These are phyloP conservation scores for Leptographium procerum DNA, from an alignment of 2,329 filamentous ascomycete genomes.

Conservation along the genomic window DNA sequence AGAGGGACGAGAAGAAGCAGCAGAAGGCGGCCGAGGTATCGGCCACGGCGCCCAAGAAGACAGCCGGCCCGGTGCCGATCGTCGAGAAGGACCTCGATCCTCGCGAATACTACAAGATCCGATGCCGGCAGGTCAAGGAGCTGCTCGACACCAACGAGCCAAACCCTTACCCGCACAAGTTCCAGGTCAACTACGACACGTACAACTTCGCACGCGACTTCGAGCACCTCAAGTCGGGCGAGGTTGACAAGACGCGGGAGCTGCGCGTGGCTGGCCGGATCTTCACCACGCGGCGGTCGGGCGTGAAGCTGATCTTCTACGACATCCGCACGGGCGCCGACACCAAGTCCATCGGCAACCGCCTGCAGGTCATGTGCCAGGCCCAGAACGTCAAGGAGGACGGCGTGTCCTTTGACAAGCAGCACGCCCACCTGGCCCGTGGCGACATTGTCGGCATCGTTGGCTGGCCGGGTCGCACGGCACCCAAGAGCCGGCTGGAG, in stretches of 20 bases:
- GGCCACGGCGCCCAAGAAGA: conserved; percentile 37
- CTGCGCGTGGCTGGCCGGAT: conserved; percentile 76
- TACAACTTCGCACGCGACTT: conserved; percentile 70
- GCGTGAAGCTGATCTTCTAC: conserved; percentile 84
- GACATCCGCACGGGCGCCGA: conserved; percentile 56
- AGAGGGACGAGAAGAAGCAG: conserved; percentile 79
- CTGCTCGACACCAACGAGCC: conserved; percentile 58
- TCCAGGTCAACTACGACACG: conserved; percentile 75
- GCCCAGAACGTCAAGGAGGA: conserved; percentile 62
- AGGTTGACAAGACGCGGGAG: conserved; percentile 62
- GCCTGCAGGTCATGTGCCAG: conserved; percentile 89
- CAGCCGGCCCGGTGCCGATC: conserved; percentile 39
- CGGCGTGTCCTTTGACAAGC: conserved; percentile 54
- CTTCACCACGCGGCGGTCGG: conserved; percentile 74
- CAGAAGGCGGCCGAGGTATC: conserved; percentile 59
- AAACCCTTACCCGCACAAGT: conserved; percentile 89
- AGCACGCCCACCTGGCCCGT: conserved; percentile 79
- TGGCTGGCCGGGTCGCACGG: conserved; percentile 74
- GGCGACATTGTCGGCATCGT: conserved; percentile 88
- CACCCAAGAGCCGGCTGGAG: conserved; percentile 77
- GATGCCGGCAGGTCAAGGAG: conserved; percentile 67
- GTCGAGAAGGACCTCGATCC: conserved; percentile 52
- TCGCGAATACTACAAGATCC: conserved; percentile 85
- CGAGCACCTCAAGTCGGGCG: conserved; percentile 74
- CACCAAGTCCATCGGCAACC: conserved; percentile 50